phyloP scores from a whole-genome alignment of 2,329 filamentous ascomycete species.

The Pestalotiopsis fici region DNA sequence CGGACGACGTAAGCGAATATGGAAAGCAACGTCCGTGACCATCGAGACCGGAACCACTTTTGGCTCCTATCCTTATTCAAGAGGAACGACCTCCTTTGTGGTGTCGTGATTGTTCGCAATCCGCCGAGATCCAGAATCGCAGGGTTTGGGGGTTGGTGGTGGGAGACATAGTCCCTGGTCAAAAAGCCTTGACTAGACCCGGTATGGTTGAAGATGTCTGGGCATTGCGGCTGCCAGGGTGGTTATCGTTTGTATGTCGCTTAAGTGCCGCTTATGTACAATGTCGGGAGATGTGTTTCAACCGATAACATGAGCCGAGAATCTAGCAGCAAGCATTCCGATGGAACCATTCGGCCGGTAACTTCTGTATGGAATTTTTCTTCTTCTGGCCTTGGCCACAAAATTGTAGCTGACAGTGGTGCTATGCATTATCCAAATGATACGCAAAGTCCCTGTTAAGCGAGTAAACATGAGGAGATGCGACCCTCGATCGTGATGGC shows the following conservation, averaged over 20 bases:
- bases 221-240: no score
- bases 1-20: slow-evolving; percentile 32
- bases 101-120: slow-evolving; percentile 12
- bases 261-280: no score
- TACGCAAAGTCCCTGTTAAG: not conserved
- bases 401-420: not conserved
- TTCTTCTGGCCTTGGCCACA: no score
- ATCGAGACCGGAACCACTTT: slow-evolving; percentile 18
- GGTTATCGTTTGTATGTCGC: no score
- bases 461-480: not conserved
- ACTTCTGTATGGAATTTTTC: not conserved
- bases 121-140: not conserved
- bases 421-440: not conserved
- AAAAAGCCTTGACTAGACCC: not conserved
- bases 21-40: slow-evolving; percentile 17
- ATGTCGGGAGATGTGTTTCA: no score
- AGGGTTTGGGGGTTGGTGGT: not conserved
- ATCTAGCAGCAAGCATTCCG: not conserved
- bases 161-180: not conserved
- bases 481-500: not conserved
- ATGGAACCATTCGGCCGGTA: not conserved
- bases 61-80: slow-evolving; percentile 19
- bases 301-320: no score
- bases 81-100: slow-evolving; percentile 13
- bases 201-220: no score